Conservation (phyloP, 2,329 filamentous ascomycete genomes). For the Cladosporium sp. region DNA sequence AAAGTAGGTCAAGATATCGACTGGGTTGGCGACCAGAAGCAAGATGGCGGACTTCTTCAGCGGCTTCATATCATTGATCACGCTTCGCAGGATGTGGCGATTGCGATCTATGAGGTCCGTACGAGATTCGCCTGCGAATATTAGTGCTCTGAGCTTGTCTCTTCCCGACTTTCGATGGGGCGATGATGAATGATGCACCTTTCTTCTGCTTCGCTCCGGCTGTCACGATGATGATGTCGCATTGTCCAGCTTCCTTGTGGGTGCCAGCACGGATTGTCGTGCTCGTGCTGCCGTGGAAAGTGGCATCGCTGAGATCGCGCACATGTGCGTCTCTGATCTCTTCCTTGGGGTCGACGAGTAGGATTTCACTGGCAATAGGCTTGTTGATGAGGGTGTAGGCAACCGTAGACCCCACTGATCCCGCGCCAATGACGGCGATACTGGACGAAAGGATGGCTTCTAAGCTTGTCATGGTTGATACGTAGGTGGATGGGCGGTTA, state of each 20-base stretch:
- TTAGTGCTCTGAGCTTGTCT: background rate
- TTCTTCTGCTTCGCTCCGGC: conserved; percentile 55
- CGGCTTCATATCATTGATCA: conserved; percentile 52
- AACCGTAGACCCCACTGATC: conserved; percentile 54
- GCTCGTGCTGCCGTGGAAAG: conserved; percentile 47
- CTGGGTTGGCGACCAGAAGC: conserved; percentile 57
- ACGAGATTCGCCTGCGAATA: conserved; percentile 42
- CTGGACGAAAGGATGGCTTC: background rate
- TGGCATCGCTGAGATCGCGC: conserved; percentile 55
- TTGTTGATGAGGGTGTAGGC: conserved; percentile 52
- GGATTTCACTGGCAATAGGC: conserved; percentile 52
- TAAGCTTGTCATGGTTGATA: background rate
- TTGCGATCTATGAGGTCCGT: conserved; percentile 53
- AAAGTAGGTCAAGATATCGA: conserved; percentile 57
- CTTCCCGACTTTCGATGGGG: background rate
- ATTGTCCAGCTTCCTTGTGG: conserved; percentile 54
- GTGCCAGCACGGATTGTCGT: conserved; percentile 50
- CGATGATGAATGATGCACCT: conserved; percentile 27
- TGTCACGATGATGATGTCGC: conserved; percentile 58
- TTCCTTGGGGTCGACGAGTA: conserved; percentile 56
- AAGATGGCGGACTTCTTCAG: conserved; percentile 53
- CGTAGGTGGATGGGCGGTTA: too few relatives aligned
- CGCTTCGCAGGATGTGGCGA: conserved; percentile 49
- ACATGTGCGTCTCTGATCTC: conserved; percentile 53
- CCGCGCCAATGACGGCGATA: conserved; percentile 56